phyloP scores from a whole-genome alignment of 2,329 filamentous ascomycete species.

The Purpureocillium takamizusanense region DNA sequence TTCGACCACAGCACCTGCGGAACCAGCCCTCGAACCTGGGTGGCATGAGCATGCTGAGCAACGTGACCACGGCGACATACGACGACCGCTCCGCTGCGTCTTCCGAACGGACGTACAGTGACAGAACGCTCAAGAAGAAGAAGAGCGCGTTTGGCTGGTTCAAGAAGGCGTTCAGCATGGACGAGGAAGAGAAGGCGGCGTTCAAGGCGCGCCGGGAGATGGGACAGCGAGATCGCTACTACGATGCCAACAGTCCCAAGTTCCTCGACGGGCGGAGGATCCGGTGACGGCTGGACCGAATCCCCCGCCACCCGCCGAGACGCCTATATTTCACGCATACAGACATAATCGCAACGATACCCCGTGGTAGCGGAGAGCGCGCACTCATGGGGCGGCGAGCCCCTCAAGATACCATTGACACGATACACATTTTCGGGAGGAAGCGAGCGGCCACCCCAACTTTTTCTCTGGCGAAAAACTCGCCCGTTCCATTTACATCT shows the following conservation, averaged over 20 bases:
- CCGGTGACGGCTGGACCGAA: conserved; percentile 9
- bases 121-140: conserved; percentile 52
- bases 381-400: no score
- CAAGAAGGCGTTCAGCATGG: conserved; percentile 57
- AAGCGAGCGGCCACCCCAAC: no score
- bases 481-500: no score
- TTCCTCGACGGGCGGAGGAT: conserved; percentile 49
- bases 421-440: no score
- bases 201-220: conserved; percentile 48
- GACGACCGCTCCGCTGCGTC: conserved; percentile 23
- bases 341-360: no score
- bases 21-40: conserved; percentile 45
- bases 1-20: conserved; percentile 29
- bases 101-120: conserved; percentile 17
- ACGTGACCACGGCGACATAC: conserved; percentile 37
- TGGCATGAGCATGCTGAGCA: conserved; percentile 48
- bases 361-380: no score
- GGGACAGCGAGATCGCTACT: conserved; percentile 37
- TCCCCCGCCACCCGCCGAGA: background rate
- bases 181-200: conserved; percentile 51
- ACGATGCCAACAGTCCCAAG: conserved; percentile 39
- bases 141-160: conserved; percentile 59
- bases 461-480: no score
- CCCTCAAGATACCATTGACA: no score
- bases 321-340: no score